Percentiles rank a stretch among this genome's conserved stretches.
These are phyloP conservation scores for Claviceps purpurea DNA, from an alignment of 2,329 filamentous ascomycete genomes.

Conservation along the genomic window DNA sequence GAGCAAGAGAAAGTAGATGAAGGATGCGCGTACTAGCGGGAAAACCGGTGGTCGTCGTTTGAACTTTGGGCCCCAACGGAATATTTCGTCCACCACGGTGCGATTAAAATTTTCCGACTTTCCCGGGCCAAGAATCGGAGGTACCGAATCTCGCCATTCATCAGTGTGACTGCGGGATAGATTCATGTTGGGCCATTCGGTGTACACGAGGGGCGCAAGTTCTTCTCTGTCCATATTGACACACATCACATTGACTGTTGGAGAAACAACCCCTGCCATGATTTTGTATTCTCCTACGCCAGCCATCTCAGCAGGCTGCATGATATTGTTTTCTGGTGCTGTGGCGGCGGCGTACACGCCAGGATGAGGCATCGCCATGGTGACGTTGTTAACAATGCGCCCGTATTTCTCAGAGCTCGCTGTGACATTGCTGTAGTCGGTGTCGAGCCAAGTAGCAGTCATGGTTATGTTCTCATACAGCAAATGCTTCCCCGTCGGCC, in stretches of 20 bases:
- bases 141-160: slow-evolving; percentile 27
- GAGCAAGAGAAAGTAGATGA: no score
- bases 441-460: slow-evolving; percentile 54
- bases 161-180: slow-evolving; percentile 20
- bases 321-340: slow-evolving; percentile 47
- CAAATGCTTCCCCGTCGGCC: slow-evolving; percentile 49
- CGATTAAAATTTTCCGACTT: slow-evolving; percentile 31
- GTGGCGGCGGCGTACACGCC: slow-evolving; percentile 52
- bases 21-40: no score
- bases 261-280: slow-evolving; percentile 55
- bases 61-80: slow-evolving; percentile 47
- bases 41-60: slow-evolving; percentile 37
- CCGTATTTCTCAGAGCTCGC: slow-evolving; percentile 32
- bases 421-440: slow-evolving; percentile 36
- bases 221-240: slow-evolving; percentile 48
- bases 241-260: slow-evolving; percentile 60
- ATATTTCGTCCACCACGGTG: slow-evolving; percentile 55
- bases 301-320: slow-evolving; percentile 52
- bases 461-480: slow-evolving; percentile 63
- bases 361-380: slow-evolving; percentile 63
- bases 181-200: slow-evolving; percentile 43
- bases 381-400: slow-evolving; percentile 61
- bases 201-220: slow-evolving; percentile 51
- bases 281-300: slow-evolving; percentile 59
- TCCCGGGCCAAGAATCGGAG: slow-evolving; percentile 8